Conservation (phyloP, 2,329 filamentous ascomycete genomes). For the Fusarium falciforme region DNA sequence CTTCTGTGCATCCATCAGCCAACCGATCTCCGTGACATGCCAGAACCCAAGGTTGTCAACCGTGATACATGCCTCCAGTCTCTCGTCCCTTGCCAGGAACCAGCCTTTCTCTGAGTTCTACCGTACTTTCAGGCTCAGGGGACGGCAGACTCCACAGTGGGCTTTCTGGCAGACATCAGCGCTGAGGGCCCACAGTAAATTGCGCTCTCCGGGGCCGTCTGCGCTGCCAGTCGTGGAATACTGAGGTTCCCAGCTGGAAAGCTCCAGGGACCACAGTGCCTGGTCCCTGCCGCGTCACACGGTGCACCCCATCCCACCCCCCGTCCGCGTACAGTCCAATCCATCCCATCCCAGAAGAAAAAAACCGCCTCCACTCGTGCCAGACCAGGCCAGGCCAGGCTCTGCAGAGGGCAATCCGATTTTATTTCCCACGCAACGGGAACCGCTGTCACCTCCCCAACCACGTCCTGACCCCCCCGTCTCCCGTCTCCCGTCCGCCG, state of each 20-base stretch:
- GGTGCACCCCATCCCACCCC: slow-evolving; percentile 10
- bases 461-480: slow-evolving; percentile 33
- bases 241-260: too few relatives aligned
- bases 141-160: slow-evolving; percentile 33
- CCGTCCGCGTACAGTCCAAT: background rate
- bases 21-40: background rate
- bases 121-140: slow-evolving; percentile 9
- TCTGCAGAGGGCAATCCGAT: background rate
- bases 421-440: slow-evolving; percentile 37
- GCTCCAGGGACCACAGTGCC: slow-evolving; percentile 25
- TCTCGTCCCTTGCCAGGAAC: slow-evolving; percentile 2
- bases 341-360: slow-evolving; percentile 11
- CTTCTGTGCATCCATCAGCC: background rate
- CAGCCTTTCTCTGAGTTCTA: background rate
- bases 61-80: background rate
- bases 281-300: background rate
- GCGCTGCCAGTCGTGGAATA: background rate
- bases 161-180: slow-evolving; percentile 26
- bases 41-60: background rate
- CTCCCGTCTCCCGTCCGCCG: slow-evolving; percentile 42
- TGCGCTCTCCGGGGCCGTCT: background rate
- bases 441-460: slow-evolving; percentile 45
- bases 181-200: slow-evolving; percentile 25
- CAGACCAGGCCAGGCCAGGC: background rate
- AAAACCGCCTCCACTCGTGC: slow-evolving; percentile 40